Conservation (phyloP, 441 rosid genomes). For the Adansonia rubrostipa region DNA sequence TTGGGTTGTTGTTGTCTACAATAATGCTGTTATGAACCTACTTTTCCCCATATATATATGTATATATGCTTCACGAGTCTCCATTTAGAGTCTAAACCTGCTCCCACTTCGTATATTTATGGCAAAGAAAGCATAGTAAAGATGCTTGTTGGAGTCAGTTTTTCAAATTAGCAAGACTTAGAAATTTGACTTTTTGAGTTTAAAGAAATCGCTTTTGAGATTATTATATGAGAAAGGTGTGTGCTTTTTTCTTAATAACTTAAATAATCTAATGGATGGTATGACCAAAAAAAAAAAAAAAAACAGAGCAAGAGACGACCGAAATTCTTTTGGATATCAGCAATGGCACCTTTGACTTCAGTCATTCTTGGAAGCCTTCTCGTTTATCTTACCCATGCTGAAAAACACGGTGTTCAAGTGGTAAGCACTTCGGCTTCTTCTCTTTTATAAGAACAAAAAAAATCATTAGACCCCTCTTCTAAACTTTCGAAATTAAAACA, state of each 20-base stretch:
- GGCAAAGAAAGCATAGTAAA: background rate
- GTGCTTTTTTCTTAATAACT: background rate
- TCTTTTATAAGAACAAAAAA: background rate
- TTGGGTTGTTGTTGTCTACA: constrained; percentile 12
- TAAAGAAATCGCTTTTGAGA: background rate
- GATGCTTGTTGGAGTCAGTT: background rate
- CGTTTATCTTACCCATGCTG: constrained; percentile 82
- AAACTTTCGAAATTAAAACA: too few species aligned
- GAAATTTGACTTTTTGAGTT: background rate
- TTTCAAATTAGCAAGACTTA: background rate
- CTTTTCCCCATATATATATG: too few species aligned
- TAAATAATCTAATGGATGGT: background rate
- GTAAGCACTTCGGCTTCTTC: constrained; percentile 39
- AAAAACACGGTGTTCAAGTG: constrained; percentile 91
- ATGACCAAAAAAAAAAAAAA: background rate
- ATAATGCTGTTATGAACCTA: background rate
- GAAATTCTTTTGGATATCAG: constrained; percentile 84
- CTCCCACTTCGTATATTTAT: background rate
- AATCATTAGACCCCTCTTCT: too few species aligned
- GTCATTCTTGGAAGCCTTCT: constrained; percentile 83
- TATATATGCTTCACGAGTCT: background rate
- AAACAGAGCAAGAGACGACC: constrained; percentile 74
- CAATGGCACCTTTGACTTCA: constrained; percentile 90
- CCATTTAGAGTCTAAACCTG: background rate
- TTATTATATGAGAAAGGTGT: background rate